Evolutionary conservation across 2,329 filamentous ascomycete genomes (phyloP).

Genomic region (Colletotrichum acutatum): DNA sequence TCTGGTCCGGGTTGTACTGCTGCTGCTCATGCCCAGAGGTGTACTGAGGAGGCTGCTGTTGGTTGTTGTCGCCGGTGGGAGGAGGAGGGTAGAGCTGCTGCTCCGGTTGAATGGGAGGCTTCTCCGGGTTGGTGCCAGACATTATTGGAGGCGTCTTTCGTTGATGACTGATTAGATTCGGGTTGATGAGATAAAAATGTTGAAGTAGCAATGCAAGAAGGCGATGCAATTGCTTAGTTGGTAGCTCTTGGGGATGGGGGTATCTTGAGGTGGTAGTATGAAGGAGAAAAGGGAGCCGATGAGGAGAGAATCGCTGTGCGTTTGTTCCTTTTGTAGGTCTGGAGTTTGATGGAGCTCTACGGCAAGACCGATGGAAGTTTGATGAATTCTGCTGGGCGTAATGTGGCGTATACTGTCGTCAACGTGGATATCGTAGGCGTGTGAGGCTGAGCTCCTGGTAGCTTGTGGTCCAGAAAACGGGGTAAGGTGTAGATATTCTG

Average conservation of each 20-base stretch:
- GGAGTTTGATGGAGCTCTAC: background rate
- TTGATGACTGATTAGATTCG: background rate
- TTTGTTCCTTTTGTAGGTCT: constrained; percentile 21
- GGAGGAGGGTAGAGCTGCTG: constrained; percentile 34
- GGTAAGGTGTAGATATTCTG: background rate
- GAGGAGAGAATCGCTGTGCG: background rate
- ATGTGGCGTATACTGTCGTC: constrained; percentile 30
- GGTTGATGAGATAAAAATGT: background rate
- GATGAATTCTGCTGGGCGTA: background rate
- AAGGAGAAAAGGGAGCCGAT: background rate
- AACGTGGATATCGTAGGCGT: constrained; percentile 14
- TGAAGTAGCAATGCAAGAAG: background rate
- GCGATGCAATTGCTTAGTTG: background rate
- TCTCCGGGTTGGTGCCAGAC: constrained; percentile 33
- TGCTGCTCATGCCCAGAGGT: constrained; percentile 15
- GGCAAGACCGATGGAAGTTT: constrained; percentile 7
- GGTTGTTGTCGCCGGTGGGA: constrained; percentile 1
- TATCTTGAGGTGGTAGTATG: background rate
- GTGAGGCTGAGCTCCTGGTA: constrained; percentile 16
- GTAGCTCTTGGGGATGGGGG: background rate
- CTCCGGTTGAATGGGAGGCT: constrained; percentile 33
- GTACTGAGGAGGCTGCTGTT: constrained; percentile 20
- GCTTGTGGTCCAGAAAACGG: background rate
- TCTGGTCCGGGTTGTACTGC: constrained; percentile 14
- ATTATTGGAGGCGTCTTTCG: background rate